Evolutionary conservation across 257 asterid species (phyloP).

Genomic region (Marsdenia floribunda): DNA sequence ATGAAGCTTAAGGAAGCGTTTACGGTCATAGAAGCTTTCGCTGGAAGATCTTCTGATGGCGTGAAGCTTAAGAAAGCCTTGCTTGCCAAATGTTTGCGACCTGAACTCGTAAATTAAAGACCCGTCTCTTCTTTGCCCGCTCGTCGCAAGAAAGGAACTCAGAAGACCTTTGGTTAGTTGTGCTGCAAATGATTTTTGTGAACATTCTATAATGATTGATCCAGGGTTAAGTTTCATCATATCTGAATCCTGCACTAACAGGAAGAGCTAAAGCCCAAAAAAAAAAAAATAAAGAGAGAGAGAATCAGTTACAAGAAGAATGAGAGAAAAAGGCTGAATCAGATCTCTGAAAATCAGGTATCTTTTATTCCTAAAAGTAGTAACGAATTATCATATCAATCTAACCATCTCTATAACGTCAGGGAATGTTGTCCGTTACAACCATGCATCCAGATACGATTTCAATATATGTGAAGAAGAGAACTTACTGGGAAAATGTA

Average conservation of each 20-base stretch:
- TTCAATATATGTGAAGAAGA: too few relatives aligned
- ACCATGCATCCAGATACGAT: too few relatives aligned
- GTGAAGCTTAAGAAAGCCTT: not conserved
- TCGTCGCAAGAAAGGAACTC: not conserved
- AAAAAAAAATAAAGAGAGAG: too few relatives aligned
- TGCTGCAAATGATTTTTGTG: not conserved
- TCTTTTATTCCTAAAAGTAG: too few relatives aligned
- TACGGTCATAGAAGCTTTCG: conserved; percentile 20
- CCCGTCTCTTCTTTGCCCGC: not conserved
- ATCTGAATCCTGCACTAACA: not conserved
- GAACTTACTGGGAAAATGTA: too few relatives aligned
- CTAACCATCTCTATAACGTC: too few relatives aligned
- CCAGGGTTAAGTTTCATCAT: not conserved
- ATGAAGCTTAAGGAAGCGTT: not conserved
- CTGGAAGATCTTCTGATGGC: conserved; percentile 33
- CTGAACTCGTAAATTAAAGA: not conserved
- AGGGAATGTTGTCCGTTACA: too few relatives aligned
- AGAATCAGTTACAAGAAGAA: too few relatives aligned
- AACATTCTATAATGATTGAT: not conserved
- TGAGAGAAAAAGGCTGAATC: too few relatives aligned
- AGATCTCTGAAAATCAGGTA: too few relatives aligned
- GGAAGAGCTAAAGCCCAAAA: not conserved
- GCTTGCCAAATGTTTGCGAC: not conserved
- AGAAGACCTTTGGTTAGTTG: not conserved
- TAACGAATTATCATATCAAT: too few relatives aligned